Base-by-base conservation (phyloP, 352 stramenopile species). In the Globisporangium carolinianum region DNA sequence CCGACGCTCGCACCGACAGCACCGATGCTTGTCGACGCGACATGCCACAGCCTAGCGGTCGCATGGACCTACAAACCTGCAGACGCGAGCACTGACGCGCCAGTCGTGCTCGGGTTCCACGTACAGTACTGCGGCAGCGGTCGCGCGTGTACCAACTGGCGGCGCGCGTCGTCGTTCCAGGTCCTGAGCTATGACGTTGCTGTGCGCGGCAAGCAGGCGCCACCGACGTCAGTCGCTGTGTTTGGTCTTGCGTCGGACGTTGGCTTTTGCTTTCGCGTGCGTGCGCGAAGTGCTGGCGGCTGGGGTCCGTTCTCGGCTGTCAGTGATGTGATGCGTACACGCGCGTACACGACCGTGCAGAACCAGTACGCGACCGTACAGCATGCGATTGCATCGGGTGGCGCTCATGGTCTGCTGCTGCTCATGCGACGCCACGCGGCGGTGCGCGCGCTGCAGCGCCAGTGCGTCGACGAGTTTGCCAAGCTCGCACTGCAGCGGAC, bases 221-320 rank as follows among this genome's bases (percentile, higher is more conserved):
- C 75, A 15, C 62, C 71, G 1, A 76, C 62, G 14, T 58, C 60
- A 41, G 46, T 75, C 39, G 69, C 60, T n/a, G 65, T 74, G 0
- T 63, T 67, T 35, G 79, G 78, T 1, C 60, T 91, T 12, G 37
- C 36, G 5, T 63, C 62, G 6, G 80, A 91, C 37, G 68, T 66
- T 14, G 61, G 61, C 4, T 90, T 84, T 55, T 73, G 77, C 47
- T 89, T 91, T 52, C 78, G 80, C 47, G 67, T 77, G 39, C 75
- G 78, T 18, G 83, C 83, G 17, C 58, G 75, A 10, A 81, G 67
- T 41, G 71, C 71, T 24, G 80, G 83, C 0, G 83, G 80, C 1
- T 92, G 80, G 83, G 77, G 80, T 0, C 71, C 75, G 10, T 88
- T 84, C 52, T 90, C 78, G 0, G n/a, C n/a, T 1, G 18, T 57